A percentile compares a stretch with the other conserved stretches of the same genome.
Evolutionary conservation across 331 rosid species (phyloP).

Genomic region (Dryas integrifolia): DNA sequence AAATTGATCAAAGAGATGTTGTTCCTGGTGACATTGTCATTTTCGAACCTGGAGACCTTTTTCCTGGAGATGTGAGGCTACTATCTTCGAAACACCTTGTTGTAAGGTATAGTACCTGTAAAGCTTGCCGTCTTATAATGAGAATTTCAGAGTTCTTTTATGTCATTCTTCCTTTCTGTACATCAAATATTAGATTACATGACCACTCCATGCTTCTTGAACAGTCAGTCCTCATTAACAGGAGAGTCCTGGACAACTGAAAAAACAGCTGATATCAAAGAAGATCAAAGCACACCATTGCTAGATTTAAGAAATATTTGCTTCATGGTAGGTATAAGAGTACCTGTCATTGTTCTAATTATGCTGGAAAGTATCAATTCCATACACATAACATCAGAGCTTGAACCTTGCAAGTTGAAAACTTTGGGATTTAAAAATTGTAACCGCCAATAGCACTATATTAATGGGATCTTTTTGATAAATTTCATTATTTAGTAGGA

Average conservation of each 20-base stretch:
- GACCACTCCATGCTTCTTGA: slow-evolving; percentile 36
- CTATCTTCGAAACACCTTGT: slow-evolving; percentile 76
- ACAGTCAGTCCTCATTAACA: slow-evolving; percentile 88
- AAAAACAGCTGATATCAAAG: slow-evolving; percentile 64
- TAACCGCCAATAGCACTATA: not conserved
- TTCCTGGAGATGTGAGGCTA: slow-evolving; percentile 79
- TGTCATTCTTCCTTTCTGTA: slow-evolving; percentile 13
- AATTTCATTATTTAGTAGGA: not conserved
- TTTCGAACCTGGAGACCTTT: slow-evolving; percentile 84
- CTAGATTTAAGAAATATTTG: slow-evolving; percentile 75
- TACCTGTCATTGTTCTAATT: slow-evolving; percentile 14
- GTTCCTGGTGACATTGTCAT: slow-evolving; percentile 85
- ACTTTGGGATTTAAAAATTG: not conserved
- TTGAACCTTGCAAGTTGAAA: not conserved
- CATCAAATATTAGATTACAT: slow-evolving; percentile 15
- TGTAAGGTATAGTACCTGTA: slow-evolving; percentile 52
- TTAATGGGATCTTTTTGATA: not conserved
- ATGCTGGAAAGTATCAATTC: not conserved
- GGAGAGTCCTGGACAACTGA: slow-evolving; percentile 72
- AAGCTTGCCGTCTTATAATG: slow-evolving; percentile 15
- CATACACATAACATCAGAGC: not conserved
- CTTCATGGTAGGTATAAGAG: slow-evolving; percentile 54
- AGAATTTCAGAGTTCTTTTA: slow-evolving; percentile 16
- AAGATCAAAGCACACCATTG: slow-evolving; percentile 58
- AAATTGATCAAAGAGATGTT: slow-evolving; percentile 76